These are phyloP conservation scores for Eruca vesicaria DNA, from an alignment of 441 rosid genomes.

Conservation along the genomic window DNA sequence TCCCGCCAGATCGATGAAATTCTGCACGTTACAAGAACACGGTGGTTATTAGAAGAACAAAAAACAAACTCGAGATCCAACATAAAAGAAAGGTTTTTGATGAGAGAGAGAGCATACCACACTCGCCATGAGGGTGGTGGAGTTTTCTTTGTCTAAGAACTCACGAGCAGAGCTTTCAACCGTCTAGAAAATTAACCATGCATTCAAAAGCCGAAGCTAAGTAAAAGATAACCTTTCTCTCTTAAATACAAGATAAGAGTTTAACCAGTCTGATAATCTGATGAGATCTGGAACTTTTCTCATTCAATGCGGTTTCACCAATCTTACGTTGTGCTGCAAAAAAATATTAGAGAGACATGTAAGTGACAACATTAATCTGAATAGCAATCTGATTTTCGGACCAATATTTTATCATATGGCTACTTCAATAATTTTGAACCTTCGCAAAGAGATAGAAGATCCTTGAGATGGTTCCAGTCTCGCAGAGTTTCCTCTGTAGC, in stretches of 20 bases:
- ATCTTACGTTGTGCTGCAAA: conserved; percentile 73
- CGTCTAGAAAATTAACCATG: conserved; percentile 37
- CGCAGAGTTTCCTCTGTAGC: conserved; percentile 55
- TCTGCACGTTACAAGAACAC: conserved; percentile 42
- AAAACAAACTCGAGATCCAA: neutral
- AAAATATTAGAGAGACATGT: neutral
- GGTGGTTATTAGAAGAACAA: neutral
- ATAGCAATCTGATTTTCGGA: neutral
- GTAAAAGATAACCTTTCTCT: conserved; percentile 12
- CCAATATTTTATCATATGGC: neutral
- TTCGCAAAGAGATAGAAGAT: conserved; percentile 69
- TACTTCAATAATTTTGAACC: too few relatives aligned
- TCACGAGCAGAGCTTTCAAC: conserved; percentile 89
- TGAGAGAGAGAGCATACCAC: conserved; percentile 51
- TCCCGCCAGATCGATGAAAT: conserved; percentile 83
- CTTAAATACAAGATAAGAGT: conserved; percentile 6
- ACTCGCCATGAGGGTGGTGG: conserved; percentile 64
- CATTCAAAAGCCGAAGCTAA: neutral
- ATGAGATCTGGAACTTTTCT: conserved; percentile 91
- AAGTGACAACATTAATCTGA: neutral
- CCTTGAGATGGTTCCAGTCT: conserved; percentile 60
- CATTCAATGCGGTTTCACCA: conserved; percentile 82
- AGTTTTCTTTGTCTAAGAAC: conserved; percentile 63
- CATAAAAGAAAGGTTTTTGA: neutral
- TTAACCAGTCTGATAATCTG: conserved; percentile 80